Evolutionary conservation across 306 rosid species (phyloP).

Genomic region (Medicago ruthenica): DNA sequence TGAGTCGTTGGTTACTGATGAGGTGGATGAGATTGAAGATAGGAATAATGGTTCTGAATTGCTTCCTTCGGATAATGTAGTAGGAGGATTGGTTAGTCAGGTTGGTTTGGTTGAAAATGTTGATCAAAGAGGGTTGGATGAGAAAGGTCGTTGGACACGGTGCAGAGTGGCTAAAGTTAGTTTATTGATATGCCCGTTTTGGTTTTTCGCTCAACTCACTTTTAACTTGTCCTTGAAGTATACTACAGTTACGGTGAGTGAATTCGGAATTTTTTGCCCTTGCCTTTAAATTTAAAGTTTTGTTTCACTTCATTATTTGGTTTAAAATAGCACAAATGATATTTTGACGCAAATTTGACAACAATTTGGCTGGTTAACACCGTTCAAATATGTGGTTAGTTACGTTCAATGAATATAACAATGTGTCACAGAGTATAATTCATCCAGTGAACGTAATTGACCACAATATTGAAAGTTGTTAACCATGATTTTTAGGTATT

Average conservation of each 20-base stretch:
- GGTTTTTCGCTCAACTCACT: slow-evolving; percentile 94
- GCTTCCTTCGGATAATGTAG: slow-evolving; percentile 20
- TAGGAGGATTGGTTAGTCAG: slow-evolving; percentile 34
- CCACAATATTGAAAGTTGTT: background rate
- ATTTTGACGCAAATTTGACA: too few species aligned
- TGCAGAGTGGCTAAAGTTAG: slow-evolving; percentile 87
- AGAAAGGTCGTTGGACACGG: slow-evolving; percentile 91
- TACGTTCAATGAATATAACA: background rate
- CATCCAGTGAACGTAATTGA: background rate
- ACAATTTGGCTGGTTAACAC: background rate
- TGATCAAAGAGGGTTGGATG: slow-evolving; percentile 59
- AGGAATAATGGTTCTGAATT: slow-evolving; percentile 39
- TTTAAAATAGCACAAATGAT: background rate
- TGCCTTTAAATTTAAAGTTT: slow-evolving; percentile 1
- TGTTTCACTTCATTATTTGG: slow-evolving; percentile 31
- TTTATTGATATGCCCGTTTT: slow-evolving; percentile 81
- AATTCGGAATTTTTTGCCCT: slow-evolving; percentile 1
- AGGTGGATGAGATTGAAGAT: slow-evolving; percentile 24
- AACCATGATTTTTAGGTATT: background rate
- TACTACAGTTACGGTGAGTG: slow-evolving; percentile 89
- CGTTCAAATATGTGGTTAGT: background rate
- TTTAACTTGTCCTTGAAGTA: slow-evolving; percentile 92
- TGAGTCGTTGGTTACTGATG: slow-evolving; percentile 49
- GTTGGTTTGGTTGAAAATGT: slow-evolving; percentile 39
- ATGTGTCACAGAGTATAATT: background rate